Conservation (phyloP, 768 basidiomycete species). For the Podaxis sp. region DNA sequence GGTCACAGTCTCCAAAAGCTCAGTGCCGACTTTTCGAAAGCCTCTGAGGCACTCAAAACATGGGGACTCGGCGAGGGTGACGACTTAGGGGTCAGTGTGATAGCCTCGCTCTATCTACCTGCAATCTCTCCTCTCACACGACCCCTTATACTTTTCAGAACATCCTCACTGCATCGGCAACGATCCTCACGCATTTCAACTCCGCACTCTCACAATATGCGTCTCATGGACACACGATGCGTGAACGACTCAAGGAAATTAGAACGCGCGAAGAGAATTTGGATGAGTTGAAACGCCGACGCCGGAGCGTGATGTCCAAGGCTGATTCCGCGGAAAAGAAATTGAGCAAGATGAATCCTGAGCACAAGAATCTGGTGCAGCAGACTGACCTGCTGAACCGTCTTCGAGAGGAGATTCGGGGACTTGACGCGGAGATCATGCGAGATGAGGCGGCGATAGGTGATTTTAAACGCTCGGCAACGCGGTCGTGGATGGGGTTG, state of each 20-base stretch:
- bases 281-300: constrained; percentile 69
- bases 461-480: constrained; percentile 76
- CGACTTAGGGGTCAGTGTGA: constrained; percentile 72
- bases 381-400: constrained; percentile 74
- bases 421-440: constrained; percentile 81
- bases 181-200: constrained; percentile 65
- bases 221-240: constrained; percentile 63
- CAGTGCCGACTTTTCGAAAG: constrained; percentile 61
- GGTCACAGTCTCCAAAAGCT: constrained; percentile 58
- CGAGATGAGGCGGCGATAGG: constrained; percentile 76
- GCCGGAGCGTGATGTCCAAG: constrained; percentile 62
- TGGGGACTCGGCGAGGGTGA: constrained; percentile 86
- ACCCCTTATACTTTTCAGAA: constrained; percentile 49
- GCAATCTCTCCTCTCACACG: constrained; percentile 7
- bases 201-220: constrained; percentile 69
- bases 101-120: constrained; percentile 22
- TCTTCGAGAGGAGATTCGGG: constrained; percentile 73
- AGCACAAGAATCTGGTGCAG: constrained; percentile 75
- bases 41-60: constrained; percentile 65
- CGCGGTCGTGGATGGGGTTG: constrained; percentile 70
- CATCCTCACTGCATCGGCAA: constrained; percentile 66
- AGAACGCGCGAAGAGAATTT: constrained; percentile 82
- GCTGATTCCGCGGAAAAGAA: constrained; percentile 88
- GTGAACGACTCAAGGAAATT: constrained; percentile 77
- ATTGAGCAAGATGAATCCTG: constrained; percentile 83